Evolutionary conservation across 2,329 filamentous ascomycete species (phyloP).

Genomic region (Trichoderma pleuroti): DNA sequence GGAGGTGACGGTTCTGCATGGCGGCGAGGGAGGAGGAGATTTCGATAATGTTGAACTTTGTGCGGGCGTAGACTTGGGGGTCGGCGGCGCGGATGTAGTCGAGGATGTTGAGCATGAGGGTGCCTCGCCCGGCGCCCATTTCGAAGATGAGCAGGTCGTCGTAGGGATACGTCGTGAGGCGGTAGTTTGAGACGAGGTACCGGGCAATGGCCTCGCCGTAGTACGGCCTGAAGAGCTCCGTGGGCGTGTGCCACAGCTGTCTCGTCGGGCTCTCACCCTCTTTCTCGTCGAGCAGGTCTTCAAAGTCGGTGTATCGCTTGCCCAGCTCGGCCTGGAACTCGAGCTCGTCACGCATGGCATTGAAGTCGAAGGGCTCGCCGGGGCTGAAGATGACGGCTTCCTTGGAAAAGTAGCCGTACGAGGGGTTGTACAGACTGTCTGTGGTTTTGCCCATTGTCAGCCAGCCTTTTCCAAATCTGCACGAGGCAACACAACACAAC

Average conservation of each 20-base stretch:
- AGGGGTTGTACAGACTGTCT: slow-evolving; percentile 93
- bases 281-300: slow-evolving; percentile 76
- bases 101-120: slow-evolving; percentile 95
- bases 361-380: slow-evolving; percentile 88
- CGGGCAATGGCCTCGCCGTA: slow-evolving; percentile 97
- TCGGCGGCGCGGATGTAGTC: slow-evolving; percentile 91
- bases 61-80: slow-evolving; percentile 88
- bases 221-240: slow-evolving; percentile 91
- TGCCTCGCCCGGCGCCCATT: slow-evolving; percentile 96
- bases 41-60: slow-evolving; percentile 92
- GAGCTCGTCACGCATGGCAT: slow-evolving; percentile 73
- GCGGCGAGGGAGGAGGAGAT: slow-evolving; percentile 79
- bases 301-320: slow-evolving; percentile 81
- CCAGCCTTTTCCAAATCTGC: not conserved
- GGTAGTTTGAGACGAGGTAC: slow-evolving; percentile 94
- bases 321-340: slow-evolving; percentile 77
- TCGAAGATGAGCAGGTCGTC: slow-evolving; percentile 98
- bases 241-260: slow-evolving; percentile 97
- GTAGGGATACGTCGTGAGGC: slow-evolving; percentile 88
- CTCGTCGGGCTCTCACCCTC: slow-evolving; percentile 65
- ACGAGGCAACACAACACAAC: slow-evolving; percentile 26
- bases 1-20: slow-evolving; percentile 70
- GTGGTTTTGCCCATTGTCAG: slow-evolving; percentile 3
- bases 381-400: slow-evolving; percentile 95
- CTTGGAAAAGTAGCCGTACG: slow-evolving; percentile 95